Evolutionary conservation across 768 basidiomycete genomes (phyloP).

Genomic region (Strobilomyces dryophilus): DNA sequence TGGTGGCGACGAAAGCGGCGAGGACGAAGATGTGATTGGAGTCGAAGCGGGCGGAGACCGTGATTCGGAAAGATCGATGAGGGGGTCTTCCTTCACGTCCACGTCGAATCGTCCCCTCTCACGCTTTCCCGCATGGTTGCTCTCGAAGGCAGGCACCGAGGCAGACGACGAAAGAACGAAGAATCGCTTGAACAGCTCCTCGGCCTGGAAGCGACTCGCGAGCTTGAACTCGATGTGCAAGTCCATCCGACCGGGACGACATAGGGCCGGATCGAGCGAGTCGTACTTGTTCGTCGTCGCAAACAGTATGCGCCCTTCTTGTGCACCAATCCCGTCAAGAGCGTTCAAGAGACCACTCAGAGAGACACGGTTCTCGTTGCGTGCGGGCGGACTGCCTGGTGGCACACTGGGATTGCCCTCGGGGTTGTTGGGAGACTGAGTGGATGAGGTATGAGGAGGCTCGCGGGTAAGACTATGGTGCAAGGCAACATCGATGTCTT

Average conservation of each 20-base stretch:
- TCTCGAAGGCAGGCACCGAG: neutral
- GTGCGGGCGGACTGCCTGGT: slow-evolving; percentile 5
- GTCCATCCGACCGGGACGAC: slow-evolving; percentile 78
- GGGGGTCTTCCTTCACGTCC: neutral
- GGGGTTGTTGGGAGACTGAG: neutral
- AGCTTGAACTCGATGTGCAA: slow-evolving; percentile 72
- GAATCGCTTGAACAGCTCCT: slow-evolving; percentile 63
- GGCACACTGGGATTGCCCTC: slow-evolving; percentile 12
- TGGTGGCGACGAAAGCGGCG: neutral
- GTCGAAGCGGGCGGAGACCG: neutral
- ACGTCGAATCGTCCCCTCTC: neutral
- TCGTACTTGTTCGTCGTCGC: slow-evolving; percentile 75
- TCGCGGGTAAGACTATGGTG: slow-evolving; percentile 38
- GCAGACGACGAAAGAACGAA: slow-evolving; percentile 42
- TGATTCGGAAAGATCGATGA: slow-evolving; percentile 17
- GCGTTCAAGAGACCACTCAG: slow-evolving; percentile 75
- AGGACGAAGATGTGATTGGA: neutral
- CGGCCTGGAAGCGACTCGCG: slow-evolving; percentile 66
- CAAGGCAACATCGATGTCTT: slow-evolving; percentile 82
- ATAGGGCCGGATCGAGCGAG: slow-evolving; percentile 68
- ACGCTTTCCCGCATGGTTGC: neutral
- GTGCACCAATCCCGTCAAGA: slow-evolving; percentile 75
- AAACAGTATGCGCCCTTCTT: slow-evolving; percentile 78
- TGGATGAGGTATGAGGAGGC: neutral
- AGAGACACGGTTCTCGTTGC: slow-evolving; percentile 40